A percentile compares a stretch with the other conserved stretches of the same genome.
Evolutionary conservation across 2,329 filamentous ascomycete genomes (phyloP).

Genomic region (Cladorrhinum sp.): DNA sequence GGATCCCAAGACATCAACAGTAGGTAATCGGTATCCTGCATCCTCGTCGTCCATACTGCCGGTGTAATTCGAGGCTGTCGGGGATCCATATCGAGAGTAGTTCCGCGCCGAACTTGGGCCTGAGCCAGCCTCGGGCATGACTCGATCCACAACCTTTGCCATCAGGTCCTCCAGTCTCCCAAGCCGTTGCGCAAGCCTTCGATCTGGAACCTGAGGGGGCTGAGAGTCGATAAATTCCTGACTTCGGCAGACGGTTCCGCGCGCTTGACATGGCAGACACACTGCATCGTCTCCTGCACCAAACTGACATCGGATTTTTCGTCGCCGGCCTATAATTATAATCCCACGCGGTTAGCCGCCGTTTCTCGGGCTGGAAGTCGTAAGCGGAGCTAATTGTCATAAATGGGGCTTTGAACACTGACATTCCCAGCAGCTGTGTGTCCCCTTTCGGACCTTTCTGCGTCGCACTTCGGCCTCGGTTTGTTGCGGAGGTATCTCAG

Average conservation of each 20-base stretch:
- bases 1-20: background rate
- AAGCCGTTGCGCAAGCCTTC: slow-evolving; percentile 42
- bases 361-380: background rate
- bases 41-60: background rate
- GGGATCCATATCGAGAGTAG: background rate
- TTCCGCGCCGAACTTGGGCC: background rate
- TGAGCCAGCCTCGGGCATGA: slow-evolving; percentile 26
- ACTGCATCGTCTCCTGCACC: slow-evolving; percentile 36
- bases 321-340: slow-evolving; percentile 35
- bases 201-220: slow-evolving; percentile 34
- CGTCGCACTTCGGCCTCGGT: slow-evolving; percentile 32
- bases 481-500: background rate
- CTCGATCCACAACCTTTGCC: slow-evolving; percentile 42
- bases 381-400: background rate
- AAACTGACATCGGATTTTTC: slow-evolving; percentile 49
- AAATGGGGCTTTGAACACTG: slow-evolving; percentile 28
- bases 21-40: background rate
- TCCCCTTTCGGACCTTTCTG: slow-evolving; percentile 50
- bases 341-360: background rate
- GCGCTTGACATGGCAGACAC: slow-evolving; percentile 44
- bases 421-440: slow-evolving; percentile 55
- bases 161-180: slow-evolving; percentile 46
- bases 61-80: background rate
- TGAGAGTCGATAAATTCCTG: slow-evolving; percentile 43
- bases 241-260: slow-evolving; percentile 42